Evolutionary conservation across 306 rosid species (phyloP).

Genomic region (Arachis stenosperma): DNA sequence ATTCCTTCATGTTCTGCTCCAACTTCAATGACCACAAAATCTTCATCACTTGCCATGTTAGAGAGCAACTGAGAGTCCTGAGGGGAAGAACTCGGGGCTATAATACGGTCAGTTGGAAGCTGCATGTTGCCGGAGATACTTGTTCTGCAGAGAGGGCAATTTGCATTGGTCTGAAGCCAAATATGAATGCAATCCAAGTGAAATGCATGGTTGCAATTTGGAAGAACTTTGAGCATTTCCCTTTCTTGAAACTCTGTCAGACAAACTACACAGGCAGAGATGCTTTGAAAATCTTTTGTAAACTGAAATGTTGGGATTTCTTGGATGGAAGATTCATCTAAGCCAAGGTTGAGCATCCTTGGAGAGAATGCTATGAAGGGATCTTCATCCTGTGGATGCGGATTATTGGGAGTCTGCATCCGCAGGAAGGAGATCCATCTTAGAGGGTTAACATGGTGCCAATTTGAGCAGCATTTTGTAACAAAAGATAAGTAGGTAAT

Average conservation of each 20-base stretch:
- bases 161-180: constrained; percentile 68
- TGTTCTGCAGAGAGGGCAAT: constrained; percentile 75
- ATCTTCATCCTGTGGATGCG: constrained; percentile 46
- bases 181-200: constrained; percentile 71
- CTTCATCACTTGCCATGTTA: constrained; percentile 65
- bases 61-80: constrained; percentile 61
- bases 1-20: constrained; percentile 47
- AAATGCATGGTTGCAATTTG: constrained; percentile 64
- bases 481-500: constrained; percentile 58
- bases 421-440: constrained; percentile 51
- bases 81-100: constrained; percentile 87
- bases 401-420: neutral
- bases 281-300: constrained; percentile 42
- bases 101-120: constrained; percentile 43
- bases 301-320: constrained; percentile 65
- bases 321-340: constrained; percentile 58
- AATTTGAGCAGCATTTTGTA: constrained; percentile 59
- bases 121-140: constrained; percentile 48
- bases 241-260: constrained; percentile 58
- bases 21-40: constrained; percentile 73
- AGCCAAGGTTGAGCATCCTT: constrained; percentile 52
- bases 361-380: constrained; percentile 68
- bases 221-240: constrained; percentile 57
- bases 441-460: constrained; percentile 48
- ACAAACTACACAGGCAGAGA: constrained; percentile 66